Evolutionary conservation across 352 stramenopile genomes (phyloP).

Genomic region (Thalassiosira mediterranea): DNA sequence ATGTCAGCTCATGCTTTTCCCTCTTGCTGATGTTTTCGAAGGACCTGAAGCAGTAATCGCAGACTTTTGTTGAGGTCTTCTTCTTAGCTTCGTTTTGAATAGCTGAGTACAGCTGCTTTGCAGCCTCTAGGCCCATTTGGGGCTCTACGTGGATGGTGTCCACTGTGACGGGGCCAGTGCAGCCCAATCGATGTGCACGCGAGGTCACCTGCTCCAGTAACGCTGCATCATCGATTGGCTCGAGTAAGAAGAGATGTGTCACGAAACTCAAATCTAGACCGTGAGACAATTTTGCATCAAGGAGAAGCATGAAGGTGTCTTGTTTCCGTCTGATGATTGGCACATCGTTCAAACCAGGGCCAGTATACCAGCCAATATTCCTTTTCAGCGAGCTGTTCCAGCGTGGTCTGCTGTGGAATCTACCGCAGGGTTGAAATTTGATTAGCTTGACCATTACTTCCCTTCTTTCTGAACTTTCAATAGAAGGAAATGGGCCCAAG

Average conservation of each 20-base stretch:
- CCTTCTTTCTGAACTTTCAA: conserved; percentile 2
- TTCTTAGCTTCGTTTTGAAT: conserved; percentile 27
- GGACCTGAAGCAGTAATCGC: conserved; percentile 60
- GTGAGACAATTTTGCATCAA: conserved; percentile 90
- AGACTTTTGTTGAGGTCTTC: conserved; percentile 42
- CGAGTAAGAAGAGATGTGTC: conserved; percentile 96
- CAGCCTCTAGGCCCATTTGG: conserved; percentile 31
- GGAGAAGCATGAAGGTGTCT: conserved; percentile 89
- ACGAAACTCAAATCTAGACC: conserved; percentile 96
- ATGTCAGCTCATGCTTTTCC: conserved; percentile 54
- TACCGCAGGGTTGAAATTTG: conserved; percentile 64
- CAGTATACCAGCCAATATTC: conserved; percentile 58
- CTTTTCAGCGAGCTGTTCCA: conserved; percentile 14
- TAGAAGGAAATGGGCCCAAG: conserved; percentile 51
- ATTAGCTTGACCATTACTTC: conserved; percentile 49
- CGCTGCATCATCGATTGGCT: conserved; percentile 94
- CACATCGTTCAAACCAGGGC: conserved; percentile 38
- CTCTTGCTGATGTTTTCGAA: conserved; percentile 46
- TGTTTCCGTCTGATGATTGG: conserved; percentile 63
- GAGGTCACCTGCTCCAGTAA: conserved; percentile 95
- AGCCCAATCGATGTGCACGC: conserved; percentile 93
- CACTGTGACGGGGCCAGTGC: conserved; percentile 88
- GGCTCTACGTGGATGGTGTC: conserved; percentile 73
- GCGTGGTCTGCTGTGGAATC: conserved; percentile 46
- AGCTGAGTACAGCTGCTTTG: conserved; percentile 7